Conservation (phyloP, 345 rosid genomes). For the Noccaea caerulescens region DNA sequence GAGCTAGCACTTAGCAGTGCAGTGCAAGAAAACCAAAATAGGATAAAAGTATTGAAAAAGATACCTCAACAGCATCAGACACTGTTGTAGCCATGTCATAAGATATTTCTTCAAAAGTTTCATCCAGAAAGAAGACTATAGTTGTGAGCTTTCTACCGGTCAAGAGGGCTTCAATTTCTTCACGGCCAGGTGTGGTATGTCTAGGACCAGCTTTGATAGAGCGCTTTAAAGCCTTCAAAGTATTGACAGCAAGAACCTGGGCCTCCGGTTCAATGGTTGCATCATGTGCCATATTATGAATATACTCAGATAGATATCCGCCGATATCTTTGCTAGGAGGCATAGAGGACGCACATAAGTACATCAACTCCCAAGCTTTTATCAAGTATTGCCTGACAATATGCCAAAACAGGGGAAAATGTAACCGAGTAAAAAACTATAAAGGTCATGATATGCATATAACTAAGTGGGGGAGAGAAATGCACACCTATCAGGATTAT, state of each 20-base stretch:
- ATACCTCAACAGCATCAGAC: constrained; percentile 97
- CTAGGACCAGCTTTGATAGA: constrained; percentile 97
- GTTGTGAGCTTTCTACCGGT: constrained; percentile 89
- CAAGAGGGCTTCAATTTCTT: constrained; percentile 92
- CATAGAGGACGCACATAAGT: constrained; percentile 94
- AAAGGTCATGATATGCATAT: neutral
- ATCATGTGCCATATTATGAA: constrained; percentile 80
- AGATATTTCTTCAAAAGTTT: constrained; percentile 95
- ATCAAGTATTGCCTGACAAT: constrained; percentile 72
- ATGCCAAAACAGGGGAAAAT: neutral
- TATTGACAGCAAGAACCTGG: constrained; percentile 75
- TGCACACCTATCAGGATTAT: constrained; percentile 76
- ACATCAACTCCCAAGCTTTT: constrained; percentile 95
- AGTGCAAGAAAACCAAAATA: constrained; percentile 1
- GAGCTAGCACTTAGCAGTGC: constrained; percentile 1
- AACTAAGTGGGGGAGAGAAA: neutral
- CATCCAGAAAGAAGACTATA: constrained; percentile 93
- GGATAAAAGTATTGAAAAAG: neutral
- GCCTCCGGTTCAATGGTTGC: constrained; percentile 70
- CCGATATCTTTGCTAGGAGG: constrained; percentile 98
- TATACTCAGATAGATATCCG: constrained; percentile 89
- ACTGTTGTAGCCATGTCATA: constrained; percentile 97
- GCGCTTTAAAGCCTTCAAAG: constrained; percentile 84
- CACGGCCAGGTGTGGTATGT: constrained; percentile 85
- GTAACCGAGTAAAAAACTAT: neutral